Percentiles rank a stretch among this genome's conserved stretches.
phyloP scores from a whole-genome alignment of 192 early-diverging fungal genomes.

The Ambispora gerdemannii region DNA sequence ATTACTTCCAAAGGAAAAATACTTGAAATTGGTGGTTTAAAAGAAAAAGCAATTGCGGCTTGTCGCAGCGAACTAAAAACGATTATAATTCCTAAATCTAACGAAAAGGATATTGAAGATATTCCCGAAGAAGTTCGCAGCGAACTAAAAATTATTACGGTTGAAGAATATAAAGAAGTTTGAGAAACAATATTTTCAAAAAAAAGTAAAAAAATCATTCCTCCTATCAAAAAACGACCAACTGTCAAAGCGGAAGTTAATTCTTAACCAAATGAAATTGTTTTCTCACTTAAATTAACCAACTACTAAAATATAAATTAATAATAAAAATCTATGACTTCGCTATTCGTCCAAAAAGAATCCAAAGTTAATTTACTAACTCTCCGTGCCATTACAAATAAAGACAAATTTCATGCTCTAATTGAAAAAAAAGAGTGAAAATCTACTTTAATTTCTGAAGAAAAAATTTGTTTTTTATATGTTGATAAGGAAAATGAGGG shows the following conservation, averaged over 20 bases:
- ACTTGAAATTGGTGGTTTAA: constrained; percentile 2
- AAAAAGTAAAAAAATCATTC: not conserved
- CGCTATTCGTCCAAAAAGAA: too few species aligned
- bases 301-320: not conserved
- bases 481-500: not conserved
- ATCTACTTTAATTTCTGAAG: constrained; percentile 10
- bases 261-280: constrained; percentile 1
- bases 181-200: constrained; percentile 10
- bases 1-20: constrained; percentile 8
- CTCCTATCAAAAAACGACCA: not conserved
- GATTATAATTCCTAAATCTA: constrained; percentile 9
- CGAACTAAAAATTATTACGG: constrained; percentile 8
- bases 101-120: not conserved
- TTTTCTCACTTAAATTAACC: not conserved
- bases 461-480: constrained; percentile 9
- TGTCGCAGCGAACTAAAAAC: constrained; percentile 12
- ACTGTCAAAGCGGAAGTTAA: constrained; percentile 15
- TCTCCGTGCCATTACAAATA: constrained; percentile 10
- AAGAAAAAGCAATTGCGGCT: constrained; percentile 18
- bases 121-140: constrained; percentile 13
- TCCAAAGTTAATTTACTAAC: too few species aligned
- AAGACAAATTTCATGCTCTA: constrained; percentile 2
- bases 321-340: too few species aligned
- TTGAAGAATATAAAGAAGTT: constrained; percentile 16
- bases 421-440: constrained; percentile 20